Percentiles rank a stretch among this genome's conserved stretches.
phyloP scores from a whole-genome alignment of 176 grass and related monocot species.

The Dactylis glomerata region DNA sequence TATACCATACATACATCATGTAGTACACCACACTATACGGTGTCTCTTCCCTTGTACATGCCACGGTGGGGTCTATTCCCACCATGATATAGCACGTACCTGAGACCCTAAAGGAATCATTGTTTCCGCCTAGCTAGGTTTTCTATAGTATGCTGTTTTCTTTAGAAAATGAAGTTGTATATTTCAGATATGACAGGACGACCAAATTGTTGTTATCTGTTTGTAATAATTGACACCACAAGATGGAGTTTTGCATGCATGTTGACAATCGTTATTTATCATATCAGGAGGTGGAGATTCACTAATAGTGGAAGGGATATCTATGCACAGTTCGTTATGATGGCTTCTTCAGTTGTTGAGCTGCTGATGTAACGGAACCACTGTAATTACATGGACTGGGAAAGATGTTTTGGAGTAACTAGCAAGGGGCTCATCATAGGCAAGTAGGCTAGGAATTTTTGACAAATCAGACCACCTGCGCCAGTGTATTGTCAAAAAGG shows the following conservation, averaged over 20 bases:
- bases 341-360: not conserved
- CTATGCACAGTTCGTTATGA: not conserved
- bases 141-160: not conserved
- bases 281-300: not conserved
- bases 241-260: not conserved
- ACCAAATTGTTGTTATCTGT: not conserved
- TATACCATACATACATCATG: too few species aligned
- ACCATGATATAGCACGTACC: too few species aligned
- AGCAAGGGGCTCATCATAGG: not conserved
- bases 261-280: not conserved
- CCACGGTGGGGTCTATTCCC: too few species aligned
- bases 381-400: not conserved
- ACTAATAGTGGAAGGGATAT: not conserved
- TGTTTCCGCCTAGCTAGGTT: too few species aligned
- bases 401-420: not conserved
- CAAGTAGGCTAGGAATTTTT: too few species aligned
- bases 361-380: not conserved
- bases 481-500: too few species aligned
- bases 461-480: too few species aligned
- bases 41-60: too few species aligned
- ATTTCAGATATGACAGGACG: not conserved
- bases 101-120: too few species aligned
- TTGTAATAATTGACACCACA: not conserved
- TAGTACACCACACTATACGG: too few species aligned
- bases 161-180: not conserved